Conservation (phyloP, 2,329 filamentous ascomycete species). For the Aspergillus sp. region DNA sequence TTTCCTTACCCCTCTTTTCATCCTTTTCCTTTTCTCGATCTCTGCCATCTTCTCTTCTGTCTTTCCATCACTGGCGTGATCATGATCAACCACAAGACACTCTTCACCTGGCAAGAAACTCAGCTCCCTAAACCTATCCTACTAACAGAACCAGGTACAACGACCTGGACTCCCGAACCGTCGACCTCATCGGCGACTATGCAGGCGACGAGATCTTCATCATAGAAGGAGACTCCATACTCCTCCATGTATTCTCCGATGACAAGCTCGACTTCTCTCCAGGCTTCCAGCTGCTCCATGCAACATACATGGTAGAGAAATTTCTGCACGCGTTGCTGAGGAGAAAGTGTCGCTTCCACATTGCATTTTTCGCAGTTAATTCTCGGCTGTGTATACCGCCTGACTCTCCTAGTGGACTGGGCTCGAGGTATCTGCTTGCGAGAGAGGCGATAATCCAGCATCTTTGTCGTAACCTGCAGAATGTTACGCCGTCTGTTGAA, state of each 20-base stretch:
- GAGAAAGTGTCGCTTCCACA: slow-evolving; percentile 60
- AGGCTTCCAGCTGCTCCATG: slow-evolving; percentile 64
- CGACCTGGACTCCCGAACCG: slow-evolving; percentile 33
- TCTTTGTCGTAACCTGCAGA: slow-evolving; percentile 39
- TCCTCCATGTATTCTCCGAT: slow-evolving; percentile 55
- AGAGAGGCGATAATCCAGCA: slow-evolving; percentile 58
- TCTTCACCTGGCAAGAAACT: not conserved
- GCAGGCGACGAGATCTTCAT: slow-evolving; percentile 64
- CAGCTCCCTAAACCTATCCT: not conserved
- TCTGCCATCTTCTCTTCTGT: no score
- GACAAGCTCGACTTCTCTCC: slow-evolving; percentile 52
- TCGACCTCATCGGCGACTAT: slow-evolving; percentile 67
- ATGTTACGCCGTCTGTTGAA: slow-evolving; percentile 27
- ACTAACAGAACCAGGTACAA: slow-evolving; percentile 28
- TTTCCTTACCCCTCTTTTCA: no score
- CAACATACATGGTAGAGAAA: slow-evolving; percentile 57
- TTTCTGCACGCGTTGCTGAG: slow-evolving; percentile 53
- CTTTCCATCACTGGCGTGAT: no score
- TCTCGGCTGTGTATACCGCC: slow-evolving; percentile 46
- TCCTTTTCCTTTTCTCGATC: no score
- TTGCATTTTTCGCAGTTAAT: slow-evolving; percentile 57
- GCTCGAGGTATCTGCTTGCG: slow-evolving; percentile 51
- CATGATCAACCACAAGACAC: not conserved
- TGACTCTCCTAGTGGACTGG: slow-evolving; percentile 20
- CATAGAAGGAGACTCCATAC: slow-evolving; percentile 64